Evolutionary conservation across 441 rosid species (phyloP).

Genomic region (Kokia cookei): DNA sequence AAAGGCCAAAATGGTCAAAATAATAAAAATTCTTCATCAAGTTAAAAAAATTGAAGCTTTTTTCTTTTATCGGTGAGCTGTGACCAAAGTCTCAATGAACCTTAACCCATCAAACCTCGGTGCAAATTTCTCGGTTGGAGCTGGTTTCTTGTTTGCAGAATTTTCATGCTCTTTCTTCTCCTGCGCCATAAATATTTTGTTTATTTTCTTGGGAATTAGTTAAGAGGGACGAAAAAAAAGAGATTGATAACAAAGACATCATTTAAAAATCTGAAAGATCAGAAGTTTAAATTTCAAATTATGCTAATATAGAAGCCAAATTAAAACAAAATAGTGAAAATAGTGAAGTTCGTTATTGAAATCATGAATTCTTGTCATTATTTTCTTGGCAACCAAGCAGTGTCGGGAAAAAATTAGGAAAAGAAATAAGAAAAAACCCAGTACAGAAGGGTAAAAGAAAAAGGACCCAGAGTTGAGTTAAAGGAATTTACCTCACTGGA

Average conservation of each 20-base stretch:
- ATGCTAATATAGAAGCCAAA: background rate
- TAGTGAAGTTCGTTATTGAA: background rate
- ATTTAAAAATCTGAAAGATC: background rate
- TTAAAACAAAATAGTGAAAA: background rate
- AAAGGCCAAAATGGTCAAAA: conserved; percentile 8
- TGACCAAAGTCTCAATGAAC: conserved; percentile 66
- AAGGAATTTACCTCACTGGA: conserved; percentile 32
- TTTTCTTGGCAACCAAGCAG: conserved; percentile 15
- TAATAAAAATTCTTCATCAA: background rate
- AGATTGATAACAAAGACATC: background rate
- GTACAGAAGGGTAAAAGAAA: background rate
- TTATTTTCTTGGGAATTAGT: background rate
- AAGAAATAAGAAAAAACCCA: background rate
- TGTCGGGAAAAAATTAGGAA: background rate
- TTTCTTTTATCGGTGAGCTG: conserved; percentile 48
- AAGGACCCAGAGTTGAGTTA: background rate
- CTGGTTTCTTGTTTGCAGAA: conserved; percentile 21
- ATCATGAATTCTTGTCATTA: background rate
- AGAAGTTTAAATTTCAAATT: background rate
- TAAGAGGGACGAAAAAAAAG: background rate
- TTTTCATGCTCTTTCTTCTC: conserved; percentile 39
- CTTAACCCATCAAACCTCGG: conserved; percentile 66
- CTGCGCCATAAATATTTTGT: conserved; percentile 10
- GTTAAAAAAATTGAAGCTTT: conserved; percentile 1
- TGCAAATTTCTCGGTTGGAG: conserved; percentile 43